Evolutionary conservation across 2,329 filamentous ascomycete genomes (phyloP).

Genomic region (Didymella lethalis): DNA sequence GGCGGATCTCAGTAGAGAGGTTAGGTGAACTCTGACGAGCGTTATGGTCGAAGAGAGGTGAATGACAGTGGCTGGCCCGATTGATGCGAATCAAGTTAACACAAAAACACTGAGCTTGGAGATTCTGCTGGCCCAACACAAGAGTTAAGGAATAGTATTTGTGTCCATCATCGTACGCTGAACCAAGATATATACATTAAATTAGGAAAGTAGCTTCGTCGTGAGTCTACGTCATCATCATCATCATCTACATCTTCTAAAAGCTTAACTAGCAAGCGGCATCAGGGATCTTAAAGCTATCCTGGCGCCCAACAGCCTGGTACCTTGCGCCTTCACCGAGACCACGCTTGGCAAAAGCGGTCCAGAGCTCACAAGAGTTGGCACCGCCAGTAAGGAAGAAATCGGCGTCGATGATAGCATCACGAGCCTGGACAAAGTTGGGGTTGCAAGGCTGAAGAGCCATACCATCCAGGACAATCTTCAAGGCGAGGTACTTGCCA

Average conservation of each 20-base stretch:
- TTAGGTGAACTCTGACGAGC: too few species aligned
- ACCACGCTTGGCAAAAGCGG: slow-evolving; percentile 65
- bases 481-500: slow-evolving; percentile 61
- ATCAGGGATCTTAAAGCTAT: slow-evolving; percentile 37
- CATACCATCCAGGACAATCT: slow-evolving; percentile 63
- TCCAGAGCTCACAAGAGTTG: slow-evolving; percentile 64
- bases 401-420: slow-evolving; percentile 66
- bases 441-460: slow-evolving; percentile 65
- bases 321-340: slow-evolving; percentile 53
- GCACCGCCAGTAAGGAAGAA: slow-evolving; percentile 59
- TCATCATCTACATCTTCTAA: not conserved
- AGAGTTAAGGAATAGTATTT: too few species aligned
- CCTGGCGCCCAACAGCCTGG: slow-evolving; percentile 26
- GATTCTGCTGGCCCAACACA: too few species aligned
- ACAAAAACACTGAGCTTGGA: too few species aligned
- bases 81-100: too few species aligned
- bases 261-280: slow-evolving; percentile 23
- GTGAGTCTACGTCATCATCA: slow-evolving; percentile 1
- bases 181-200: slow-evolving; percentile 17
- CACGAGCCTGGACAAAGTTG: slow-evolving; percentile 61
- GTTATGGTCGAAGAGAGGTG: too few species aligned
- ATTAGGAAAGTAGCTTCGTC: slow-evolving; percentile 12
- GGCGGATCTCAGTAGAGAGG: too few species aligned
- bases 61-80: too few species aligned
- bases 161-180: not conserved